phyloP scores from a whole-genome alignment of 495 filamentous ascomycete species.

The Penicillium desertorum region DNA sequence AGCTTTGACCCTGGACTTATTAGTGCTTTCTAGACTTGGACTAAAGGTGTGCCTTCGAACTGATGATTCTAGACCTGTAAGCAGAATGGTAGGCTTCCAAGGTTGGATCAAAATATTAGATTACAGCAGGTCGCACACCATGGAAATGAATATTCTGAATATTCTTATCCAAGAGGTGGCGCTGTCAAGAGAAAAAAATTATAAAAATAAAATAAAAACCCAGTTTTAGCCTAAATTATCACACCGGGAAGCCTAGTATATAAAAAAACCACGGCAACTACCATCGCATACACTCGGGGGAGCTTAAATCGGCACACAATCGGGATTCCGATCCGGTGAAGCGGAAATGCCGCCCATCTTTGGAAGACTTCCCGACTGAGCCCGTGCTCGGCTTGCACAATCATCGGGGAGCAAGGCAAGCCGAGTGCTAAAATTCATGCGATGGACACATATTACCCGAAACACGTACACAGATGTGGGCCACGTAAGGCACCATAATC shows the following conservation, averaged over 20 bases:
- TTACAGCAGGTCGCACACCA: neutral
- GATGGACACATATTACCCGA: neutral
- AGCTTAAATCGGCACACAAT: slow-evolving; percentile 22
- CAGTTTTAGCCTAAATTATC: slow-evolving; percentile 1
- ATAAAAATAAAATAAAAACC: neutral
- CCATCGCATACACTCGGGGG: slow-evolving; percentile 25
- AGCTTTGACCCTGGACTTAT: neutral
- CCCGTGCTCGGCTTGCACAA: slow-evolving; percentile 10
- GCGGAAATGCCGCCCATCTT: slow-evolving; percentile 22
- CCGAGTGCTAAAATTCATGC: neutral
- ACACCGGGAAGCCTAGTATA: slow-evolving; percentile 17
- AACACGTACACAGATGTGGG: slow-evolving; percentile 3
- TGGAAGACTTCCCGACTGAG: slow-evolving; percentile 22
- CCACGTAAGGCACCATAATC: neutral
- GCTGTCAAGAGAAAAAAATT: neutral
- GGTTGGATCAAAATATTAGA: neutral
- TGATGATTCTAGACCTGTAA: neutral
- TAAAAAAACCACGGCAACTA: slow-evolving; percentile 4
- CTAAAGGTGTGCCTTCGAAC: too few relatives aligned
- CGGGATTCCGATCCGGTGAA: slow-evolving; percentile 32
- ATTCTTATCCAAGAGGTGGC: neutral
- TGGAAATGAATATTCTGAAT: neutral
- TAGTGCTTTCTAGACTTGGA: neutral
- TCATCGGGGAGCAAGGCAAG: neutral
- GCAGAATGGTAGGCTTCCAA: neutral